A percentile compares a stretch with the other conserved stretches of the same genome.
phyloP scores from a whole-genome alignment of 192 early-diverging fungal species.

The Coemansia sp. region DNA sequence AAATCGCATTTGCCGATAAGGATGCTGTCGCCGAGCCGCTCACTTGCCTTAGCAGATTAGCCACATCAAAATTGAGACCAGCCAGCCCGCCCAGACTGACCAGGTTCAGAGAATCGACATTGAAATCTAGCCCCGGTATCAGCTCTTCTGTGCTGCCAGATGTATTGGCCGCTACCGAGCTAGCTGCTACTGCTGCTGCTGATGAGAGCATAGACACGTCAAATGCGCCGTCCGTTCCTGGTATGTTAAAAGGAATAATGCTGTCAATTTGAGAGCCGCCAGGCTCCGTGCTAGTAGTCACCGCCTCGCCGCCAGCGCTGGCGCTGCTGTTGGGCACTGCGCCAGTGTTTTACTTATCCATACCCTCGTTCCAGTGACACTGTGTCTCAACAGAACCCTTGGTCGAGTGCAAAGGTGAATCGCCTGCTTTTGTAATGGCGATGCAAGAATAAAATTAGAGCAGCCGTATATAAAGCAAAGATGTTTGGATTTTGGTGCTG shows the following conservation, averaged over 20 bases:
- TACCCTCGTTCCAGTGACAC: background rate
- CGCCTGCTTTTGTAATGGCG: background rate
- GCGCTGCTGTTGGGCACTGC: background rate
- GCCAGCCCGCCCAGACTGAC: constrained; percentile 25
- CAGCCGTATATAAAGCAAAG: background rate
- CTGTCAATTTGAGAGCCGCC: background rate
- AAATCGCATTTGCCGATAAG: background rate
- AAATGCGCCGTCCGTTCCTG: background rate
- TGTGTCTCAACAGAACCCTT: background rate
- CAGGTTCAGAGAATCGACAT: constrained; percentile 45
- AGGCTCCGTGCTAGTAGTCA: background rate
- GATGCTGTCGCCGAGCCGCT: constrained; percentile 9
- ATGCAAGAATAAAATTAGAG: background rate
- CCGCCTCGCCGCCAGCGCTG: background rate
- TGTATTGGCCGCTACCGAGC: background rate
- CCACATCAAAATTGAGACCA: constrained; percentile 44
- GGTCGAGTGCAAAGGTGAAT: background rate
- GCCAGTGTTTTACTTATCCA: constrained; percentile 4
- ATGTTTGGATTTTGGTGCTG: background rate
- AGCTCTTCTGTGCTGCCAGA: background rate
- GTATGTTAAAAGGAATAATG: background rate
- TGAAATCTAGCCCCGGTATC: constrained; percentile 30
- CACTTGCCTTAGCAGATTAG: constrained; percentile 43
- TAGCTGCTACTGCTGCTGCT: background rate
- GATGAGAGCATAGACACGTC: background rate